Evolutionary conservation across 257 asterid species (phyloP), one percentile per base, ranked within the genome.

Genomic region (Agastache rugosa): DNA sequence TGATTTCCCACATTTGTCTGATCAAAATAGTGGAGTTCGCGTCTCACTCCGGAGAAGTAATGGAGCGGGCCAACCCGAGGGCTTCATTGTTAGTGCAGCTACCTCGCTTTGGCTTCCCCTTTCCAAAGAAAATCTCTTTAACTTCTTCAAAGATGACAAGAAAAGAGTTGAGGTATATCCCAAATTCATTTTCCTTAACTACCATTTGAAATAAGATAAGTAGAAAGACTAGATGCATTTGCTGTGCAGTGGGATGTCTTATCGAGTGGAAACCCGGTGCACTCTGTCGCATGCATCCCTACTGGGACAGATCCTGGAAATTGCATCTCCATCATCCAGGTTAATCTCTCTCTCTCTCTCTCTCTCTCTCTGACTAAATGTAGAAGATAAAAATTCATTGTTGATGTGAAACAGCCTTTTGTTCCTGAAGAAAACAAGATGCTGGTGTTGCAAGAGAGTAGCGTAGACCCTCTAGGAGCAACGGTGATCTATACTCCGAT

Each of bases 191-290:
- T 59, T 41, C 29, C 31, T 59, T 48, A n/a, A n/a, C n/a, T n/a
- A 74, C 29, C 44, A 16, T 37, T 56, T 42, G n/a, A 42, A 48
- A n/a, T 16, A 35, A 34, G 19, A 8, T 35, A 4, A 20, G 73
- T 55, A 2, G 69, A 61, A 25, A 47, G 2, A n/a, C 51, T 75
- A 62, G 12, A 73, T 76, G 68, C 50, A 50, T 75, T 69, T 58
- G 17, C 8, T 20, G 8, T 81, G 80, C 82, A 93, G 96, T 93
- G 97, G 97, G 97, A 93, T 71, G 84, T 81, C 34, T 61, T 89
- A 42, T 81, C 87, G 14, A 34, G 77, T 72, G 93, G 86, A 35
- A 80, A 74, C 65, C 81, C 85, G 6, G 79, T 80, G 53, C 67
- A 29, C 67, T 78, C 83, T 45, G 82, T 87, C 20, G 92, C 93